Evolutionary conservation across 495 filamentous ascomycete species (phyloP).

Genomic region (Cercophora samala): DNA sequence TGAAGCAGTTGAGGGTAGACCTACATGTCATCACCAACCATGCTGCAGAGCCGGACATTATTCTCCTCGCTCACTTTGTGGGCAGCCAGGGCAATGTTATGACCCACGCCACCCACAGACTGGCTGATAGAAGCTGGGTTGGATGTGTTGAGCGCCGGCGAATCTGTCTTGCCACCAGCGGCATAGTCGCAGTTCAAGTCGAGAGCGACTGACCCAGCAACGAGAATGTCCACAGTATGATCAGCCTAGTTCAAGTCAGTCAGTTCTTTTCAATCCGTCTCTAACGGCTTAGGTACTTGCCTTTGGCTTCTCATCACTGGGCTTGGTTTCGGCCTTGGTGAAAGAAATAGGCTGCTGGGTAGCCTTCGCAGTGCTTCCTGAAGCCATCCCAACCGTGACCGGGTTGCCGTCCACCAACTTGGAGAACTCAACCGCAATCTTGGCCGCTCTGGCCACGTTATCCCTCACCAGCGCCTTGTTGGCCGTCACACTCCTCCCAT

Average conservation of each 20-base stretch:
- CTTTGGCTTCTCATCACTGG: conserved; percentile 7
- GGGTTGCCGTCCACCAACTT: conserved; percentile 45
- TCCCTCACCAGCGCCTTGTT: conserved; percentile 75
- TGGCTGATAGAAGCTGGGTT: conserved; percentile 79
- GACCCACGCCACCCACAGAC: conserved; percentile 88
- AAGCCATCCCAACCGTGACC: conserved; percentile 12
- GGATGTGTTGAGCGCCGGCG: conserved; percentile 71
- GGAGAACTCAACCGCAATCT: conserved; percentile 71
- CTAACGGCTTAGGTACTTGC: neutral
- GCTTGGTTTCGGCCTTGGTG: neutral
- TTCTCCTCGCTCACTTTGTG: conserved; percentile 47
- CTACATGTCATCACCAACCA: conserved; percentile 69
- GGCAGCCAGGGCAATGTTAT: conserved; percentile 82
- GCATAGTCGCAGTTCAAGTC: conserved; percentile 78
- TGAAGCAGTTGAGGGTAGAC: conserved; percentile 8
- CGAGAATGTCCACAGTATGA: conserved; percentile 60
- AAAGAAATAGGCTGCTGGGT: conserved; percentile 9
- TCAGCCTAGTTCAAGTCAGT: conserved; percentile 9
- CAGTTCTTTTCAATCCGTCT: neutral
- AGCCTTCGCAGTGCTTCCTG: conserved; percentile 11
- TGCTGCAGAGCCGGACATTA: conserved; percentile 65
- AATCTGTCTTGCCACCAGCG: conserved; percentile 26
- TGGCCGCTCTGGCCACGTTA: conserved; percentile 77
- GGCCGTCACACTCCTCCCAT: conserved; percentile 64
- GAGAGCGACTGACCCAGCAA: conserved; percentile 84